Conservation (phyloP, 1,284 basidiomycete genomes). For the Ceratobasidium sp. region DNA sequence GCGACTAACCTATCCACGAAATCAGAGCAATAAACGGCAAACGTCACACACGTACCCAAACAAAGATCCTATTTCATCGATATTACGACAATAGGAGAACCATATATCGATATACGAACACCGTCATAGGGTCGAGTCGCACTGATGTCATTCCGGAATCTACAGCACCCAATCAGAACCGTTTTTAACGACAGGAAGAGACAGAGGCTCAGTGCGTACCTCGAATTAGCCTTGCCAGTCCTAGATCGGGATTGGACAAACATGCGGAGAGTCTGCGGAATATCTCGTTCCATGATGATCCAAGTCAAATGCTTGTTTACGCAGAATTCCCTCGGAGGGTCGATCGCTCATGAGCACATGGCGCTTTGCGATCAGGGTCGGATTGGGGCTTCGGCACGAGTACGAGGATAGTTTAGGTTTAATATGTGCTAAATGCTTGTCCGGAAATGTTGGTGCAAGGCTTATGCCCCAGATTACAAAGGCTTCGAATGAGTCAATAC, state of each 20-base stretch:
- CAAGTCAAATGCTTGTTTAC: not conserved
- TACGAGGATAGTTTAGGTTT: no score
- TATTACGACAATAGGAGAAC: not conserved
- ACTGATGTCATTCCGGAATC: no score
- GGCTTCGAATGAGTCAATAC: not conserved
- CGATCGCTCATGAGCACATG: not conserved
- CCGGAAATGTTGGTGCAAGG: no score
- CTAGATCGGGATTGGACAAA: not conserved
- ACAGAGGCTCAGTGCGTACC: not conserved
- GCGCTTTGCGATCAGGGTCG: not conserved
- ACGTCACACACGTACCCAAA: no score
- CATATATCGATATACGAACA: not conserved
- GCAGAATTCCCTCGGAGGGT: not conserved
- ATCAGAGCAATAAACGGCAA: not conserved
- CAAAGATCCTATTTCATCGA: conserved; percentile 4
- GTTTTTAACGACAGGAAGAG: not conserved
- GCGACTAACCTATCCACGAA: not conserved
- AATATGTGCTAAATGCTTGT: no score
- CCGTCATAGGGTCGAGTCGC: not conserved
- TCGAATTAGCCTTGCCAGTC: not conserved
- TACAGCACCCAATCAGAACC: not conserved
- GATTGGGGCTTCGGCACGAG: no score
- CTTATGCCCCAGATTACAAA: not conserved
- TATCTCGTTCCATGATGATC: not conserved
- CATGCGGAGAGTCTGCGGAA: not conserved